phyloP scores from a whole-genome alignment of 208 protist genomes.

The Acanthamoeba sp. region DNA sequence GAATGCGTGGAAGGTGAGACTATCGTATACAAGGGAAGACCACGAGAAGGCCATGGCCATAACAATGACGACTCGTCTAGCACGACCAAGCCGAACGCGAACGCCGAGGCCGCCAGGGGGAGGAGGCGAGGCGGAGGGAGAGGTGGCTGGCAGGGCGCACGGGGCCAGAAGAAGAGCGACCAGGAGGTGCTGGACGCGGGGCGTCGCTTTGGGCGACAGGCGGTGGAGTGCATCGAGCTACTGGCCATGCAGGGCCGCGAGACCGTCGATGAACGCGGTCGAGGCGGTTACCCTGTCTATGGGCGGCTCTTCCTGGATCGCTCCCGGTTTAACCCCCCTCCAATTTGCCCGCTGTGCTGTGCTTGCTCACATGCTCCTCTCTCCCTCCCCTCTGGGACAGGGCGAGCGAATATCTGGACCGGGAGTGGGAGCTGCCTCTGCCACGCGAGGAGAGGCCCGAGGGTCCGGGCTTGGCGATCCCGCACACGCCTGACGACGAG shows the following conservation, averaged over 20 bases:
- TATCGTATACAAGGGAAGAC: neutral
- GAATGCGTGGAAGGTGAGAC: neutral
- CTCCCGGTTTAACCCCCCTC: neutral
- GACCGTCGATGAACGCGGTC: neutral
- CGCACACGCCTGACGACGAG: neutral
- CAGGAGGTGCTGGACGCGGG: neutral
- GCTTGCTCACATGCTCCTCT: neutral
- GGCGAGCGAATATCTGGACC: neutral
- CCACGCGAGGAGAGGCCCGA: neutral
- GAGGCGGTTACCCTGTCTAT: conserved; percentile 25
- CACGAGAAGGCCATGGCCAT: neutral
- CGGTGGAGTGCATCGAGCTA: neutral
- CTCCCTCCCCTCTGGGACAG: neutral
- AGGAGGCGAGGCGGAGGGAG: neutral
- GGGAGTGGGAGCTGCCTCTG: neutral
- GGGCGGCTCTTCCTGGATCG: conserved; percentile 2
- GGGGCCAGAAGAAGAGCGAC: neutral
- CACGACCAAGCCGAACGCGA: neutral
- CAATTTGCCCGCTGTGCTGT: neutral
- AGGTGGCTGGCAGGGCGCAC: neutral
- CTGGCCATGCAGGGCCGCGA: conserved; percentile 31
- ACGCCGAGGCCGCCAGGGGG: neutral
- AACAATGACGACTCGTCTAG: no score
- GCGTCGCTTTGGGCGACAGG: neutral
- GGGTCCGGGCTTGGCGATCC: neutral